phyloP scores from a whole-genome alignment of 768 basidiomycete species.

The Trametes punicea region DNA sequence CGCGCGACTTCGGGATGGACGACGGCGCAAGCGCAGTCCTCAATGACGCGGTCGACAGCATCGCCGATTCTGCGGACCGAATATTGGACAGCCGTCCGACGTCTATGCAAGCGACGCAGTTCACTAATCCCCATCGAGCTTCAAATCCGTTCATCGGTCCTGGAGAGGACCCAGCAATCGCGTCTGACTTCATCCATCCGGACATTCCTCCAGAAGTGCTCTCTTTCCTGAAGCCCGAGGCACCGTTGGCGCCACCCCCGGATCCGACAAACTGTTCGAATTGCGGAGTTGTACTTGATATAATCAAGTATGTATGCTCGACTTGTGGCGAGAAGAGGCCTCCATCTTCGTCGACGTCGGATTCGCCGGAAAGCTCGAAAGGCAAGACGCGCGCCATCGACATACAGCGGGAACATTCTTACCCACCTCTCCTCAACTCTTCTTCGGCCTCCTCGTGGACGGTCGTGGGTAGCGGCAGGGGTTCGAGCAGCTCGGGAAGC shows the following conservation, averaged over 20 bases:
- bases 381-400: conserved; percentile 46
- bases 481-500: conserved; percentile 10
- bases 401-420: conserved; percentile 24
- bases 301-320: conserved; percentile 87
- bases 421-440: conserved; percentile 16
- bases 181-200: conserved; percentile 28
- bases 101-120: conserved; percentile 48
- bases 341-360: conserved; percentile 14
- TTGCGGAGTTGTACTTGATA: conserved; percentile 70
- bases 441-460: conserved; percentile 27
- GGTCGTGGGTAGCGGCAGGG: conserved; percentile 14
- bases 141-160: conserved; percentile 17
- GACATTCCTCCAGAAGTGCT: conserved; percentile 51
- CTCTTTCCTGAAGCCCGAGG: conserved; percentile 38
- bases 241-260: conserved; percentile 60
- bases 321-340: conserved; percentile 81
- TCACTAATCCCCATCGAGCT: conserved; percentile 17
- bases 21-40: conserved; percentile 38
- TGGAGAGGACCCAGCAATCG: conserved; percentile 20
- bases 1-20: conserved; percentile 53
- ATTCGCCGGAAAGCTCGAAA: conserved; percentile 33
- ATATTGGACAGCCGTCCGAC: conserved; percentile 49
- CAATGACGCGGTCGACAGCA: conserved; percentile 20
- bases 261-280: conserved; percentile 79
- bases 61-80: conserved; percentile 18